phyloP scores from a whole-genome alignment of 305 asterid genomes.

The Fraxinus floribunda region DNA sequence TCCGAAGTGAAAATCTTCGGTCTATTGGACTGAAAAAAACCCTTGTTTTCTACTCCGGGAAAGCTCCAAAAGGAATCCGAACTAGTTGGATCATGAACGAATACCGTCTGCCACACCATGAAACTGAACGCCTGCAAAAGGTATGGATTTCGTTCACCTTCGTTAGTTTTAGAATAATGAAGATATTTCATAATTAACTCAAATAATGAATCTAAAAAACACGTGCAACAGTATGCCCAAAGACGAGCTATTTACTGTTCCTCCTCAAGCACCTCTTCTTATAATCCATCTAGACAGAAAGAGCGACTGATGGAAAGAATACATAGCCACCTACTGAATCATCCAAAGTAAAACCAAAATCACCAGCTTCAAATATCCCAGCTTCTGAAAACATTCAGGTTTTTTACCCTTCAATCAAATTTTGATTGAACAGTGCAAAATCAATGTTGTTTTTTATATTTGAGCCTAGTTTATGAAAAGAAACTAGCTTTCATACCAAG shows the following conservation, averaged over 20 bases:
- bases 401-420: not conserved
- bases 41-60: constrained; percentile 88
- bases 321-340: not conserved
- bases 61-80: constrained; percentile 85
- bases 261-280: not conserved
- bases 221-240: not conserved
- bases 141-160: constrained; percentile 27
- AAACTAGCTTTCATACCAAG: not conserved
- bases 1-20: constrained; percentile 51
- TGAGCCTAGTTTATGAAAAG: not conserved
- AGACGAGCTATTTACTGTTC: not conserved
- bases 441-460: not conserved
- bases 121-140: constrained; percentile 78
- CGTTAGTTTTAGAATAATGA: not conserved
- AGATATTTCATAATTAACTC: not conserved
- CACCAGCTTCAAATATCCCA: not conserved
- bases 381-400: not conserved
- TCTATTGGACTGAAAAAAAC: constrained; percentile 87
- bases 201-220: not conserved
- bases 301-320: not conserved
- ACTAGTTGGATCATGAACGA: constrained; percentile 95
- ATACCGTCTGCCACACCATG: constrained; percentile 83
- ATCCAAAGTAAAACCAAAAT: not conserved
- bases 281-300: not conserved
- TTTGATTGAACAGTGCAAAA: not conserved